Evolutionary conservation across 2,329 filamentous ascomycete genomes (phyloP), one percentile per base, ranked within the genome.

Genomic region (Malbranchea cinnamomea): DNA sequence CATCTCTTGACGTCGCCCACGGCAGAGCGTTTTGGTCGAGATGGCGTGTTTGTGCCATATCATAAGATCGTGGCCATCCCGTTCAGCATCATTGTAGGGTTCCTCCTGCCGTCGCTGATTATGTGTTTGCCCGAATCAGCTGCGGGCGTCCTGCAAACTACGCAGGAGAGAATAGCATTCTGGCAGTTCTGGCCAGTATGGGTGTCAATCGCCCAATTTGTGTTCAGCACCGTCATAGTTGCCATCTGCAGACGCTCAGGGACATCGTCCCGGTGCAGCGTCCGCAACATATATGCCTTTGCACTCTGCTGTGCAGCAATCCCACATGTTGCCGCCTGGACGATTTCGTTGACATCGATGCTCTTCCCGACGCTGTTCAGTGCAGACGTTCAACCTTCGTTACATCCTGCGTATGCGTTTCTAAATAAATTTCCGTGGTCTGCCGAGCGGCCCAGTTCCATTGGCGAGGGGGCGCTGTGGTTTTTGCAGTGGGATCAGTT

Each of bases 131-230:
- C 61, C 1, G 47, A 54, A 2, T 61, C 60, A 0, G 42, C 41
- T 0, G 13, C 52, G 2, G 38, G 63, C 9, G 50, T 52, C 2
- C 41, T 53, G 10, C 45, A 53, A n/a, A 46, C 50, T 8, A 66
- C 64, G 37, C 64, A 68, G 40, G 48, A 50, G 13, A 53, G 59
- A 33, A 60, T 65, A 15, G 60, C 60, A 1, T 38, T 61, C 26
- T 68, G 65, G 62, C 63, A 68, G 37, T 47, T 55, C 3, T 68
- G 65, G 46, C 62, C 65, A 0, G 41, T 63, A 11, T 62, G 56
- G 42, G 54, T 63, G 5, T 53, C 54, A 3, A 29, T 63, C 7
- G 38, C 58, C 8, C 38, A 41, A 5, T 37, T 47, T 33, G 40
- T 42, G 28, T 33, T 40, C 17, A 42, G 45, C 12, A 45, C 47